Evolutionary conservation across 2,329 filamentous ascomycete genomes (phyloP).

Genomic region (Fusarium bulbicola): DNA sequence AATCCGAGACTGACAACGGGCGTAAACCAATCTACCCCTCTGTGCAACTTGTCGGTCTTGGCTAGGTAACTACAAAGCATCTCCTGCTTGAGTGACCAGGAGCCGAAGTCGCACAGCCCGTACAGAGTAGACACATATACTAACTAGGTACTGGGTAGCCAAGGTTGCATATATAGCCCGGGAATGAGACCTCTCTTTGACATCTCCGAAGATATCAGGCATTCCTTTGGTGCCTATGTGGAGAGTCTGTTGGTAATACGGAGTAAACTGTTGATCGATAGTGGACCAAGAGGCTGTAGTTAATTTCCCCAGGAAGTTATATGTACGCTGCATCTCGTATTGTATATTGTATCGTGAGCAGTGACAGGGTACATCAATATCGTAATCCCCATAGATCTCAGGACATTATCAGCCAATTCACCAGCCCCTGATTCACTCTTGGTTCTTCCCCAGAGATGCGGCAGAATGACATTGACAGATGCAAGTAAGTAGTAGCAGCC

Average conservation of each 20-base stretch:
- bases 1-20: slow-evolving; percentile 22
- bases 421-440: slow-evolving; percentile 28
- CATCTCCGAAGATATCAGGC: slow-evolving; percentile 18
- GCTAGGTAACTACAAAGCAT: slow-evolving; percentile 1
- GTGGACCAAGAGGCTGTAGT: slow-evolving; percentile 7
- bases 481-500: slow-evolving; percentile 27
- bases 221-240: slow-evolving; percentile 5
- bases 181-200: slow-evolving; percentile 1
- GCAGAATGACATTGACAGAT: slow-evolving; percentile 27
- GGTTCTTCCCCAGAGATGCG: slow-evolving; percentile 22
- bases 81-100: slow-evolving; percentile 17
- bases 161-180: not conserved
- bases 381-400: slow-evolving; percentile 13
- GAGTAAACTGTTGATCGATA: slow-evolving; percentile 11
- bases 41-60: slow-evolving; percentile 23
- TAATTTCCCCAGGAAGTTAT: slow-evolving; percentile 16
- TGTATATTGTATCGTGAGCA: slow-evolving; percentile 21
- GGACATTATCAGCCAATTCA: slow-evolving; percentile 28
- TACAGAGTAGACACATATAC: not conserved
- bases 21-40: slow-evolving; percentile 24
- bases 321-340: not conserved
- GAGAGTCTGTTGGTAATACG: not conserved
- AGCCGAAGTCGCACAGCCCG: slow-evolving; percentile 19
- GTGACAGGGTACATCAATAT: slow-evolving; percentile 22
- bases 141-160: not conserved